These are phyloP conservation scores for Rhodotorula sp. DNA, from an alignment of 1,284 basidiomycete genomes.

Conservation along the genomic window DNA sequence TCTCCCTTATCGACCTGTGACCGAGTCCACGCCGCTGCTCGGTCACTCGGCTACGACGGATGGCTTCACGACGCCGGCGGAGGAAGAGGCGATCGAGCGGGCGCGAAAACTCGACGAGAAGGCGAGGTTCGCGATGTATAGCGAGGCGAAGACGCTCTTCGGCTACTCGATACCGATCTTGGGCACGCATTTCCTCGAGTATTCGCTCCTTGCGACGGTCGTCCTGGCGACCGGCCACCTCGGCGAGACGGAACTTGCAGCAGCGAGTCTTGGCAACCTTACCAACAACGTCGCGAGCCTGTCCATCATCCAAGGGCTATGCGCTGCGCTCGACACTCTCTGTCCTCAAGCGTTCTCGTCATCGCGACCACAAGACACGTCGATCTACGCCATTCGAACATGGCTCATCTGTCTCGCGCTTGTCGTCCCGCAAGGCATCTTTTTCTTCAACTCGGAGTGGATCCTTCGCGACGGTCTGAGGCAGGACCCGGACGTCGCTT, in stretches of 20 bases:
- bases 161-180: constrained; percentile 32
- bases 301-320: constrained; percentile 35
- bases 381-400: constrained; percentile 42
- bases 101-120: constrained; percentile 15
- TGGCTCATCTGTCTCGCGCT: constrained; percentile 33
- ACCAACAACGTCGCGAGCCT: constrained; percentile 42
- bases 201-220: constrained; percentile 19
- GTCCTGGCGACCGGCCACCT: constrained; percentile 42
- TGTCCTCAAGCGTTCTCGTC: constrained; percentile 44
- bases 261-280: constrained; percentile 40
- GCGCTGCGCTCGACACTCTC: constrained; percentile 43
- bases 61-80: constrained; percentile 13
- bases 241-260: constrained; percentile 43
- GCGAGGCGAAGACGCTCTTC: constrained; percentile 12
- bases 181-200: constrained; percentile 36
- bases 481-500: constrained; percentile 84
- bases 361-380: constrained; percentile 33
- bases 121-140: not conserved
- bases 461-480: constrained; percentile 68
- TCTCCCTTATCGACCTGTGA: not conserved
- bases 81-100: constrained; percentile 6
- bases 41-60: not conserved
- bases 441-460: constrained; percentile 40
- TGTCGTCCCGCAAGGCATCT: constrained; percentile 39
- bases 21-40: constrained; percentile 18